A percentile compares a stretch with the other conserved stretches of the same genome.
Evolutionary conservation across 768 basidiomycete species (phyloP).

Genomic region (Calocybe indica): DNA sequence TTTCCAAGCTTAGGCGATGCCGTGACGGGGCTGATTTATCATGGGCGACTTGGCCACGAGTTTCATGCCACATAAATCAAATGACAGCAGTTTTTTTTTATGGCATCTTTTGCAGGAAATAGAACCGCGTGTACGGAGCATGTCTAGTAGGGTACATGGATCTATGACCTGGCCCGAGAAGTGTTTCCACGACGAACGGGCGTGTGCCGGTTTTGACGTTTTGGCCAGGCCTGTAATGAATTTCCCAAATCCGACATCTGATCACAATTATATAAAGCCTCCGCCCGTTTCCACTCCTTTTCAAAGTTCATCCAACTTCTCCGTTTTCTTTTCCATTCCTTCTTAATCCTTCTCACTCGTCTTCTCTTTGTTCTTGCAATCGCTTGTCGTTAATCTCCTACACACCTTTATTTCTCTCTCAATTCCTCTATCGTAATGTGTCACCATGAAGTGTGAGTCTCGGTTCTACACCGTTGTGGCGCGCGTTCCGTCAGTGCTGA

Average conservation of each 20-base stretch:
- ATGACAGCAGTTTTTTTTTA: too few relatives aligned
- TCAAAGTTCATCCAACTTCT: not conserved
- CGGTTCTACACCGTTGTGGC: not conserved
- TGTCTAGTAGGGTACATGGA: too few relatives aligned
- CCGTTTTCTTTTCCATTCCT: not conserved
- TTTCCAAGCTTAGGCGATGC: too few relatives aligned
- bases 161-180: too few relatives aligned
- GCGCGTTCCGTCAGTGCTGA: not conserved
- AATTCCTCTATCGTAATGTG: conserved; percentile 20
- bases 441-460: conserved; percentile 30
- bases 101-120: too few relatives aligned
- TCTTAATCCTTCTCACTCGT: not conserved
- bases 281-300: not conserved
- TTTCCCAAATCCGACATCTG: conserved; percentile 7
- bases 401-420: not conserved
- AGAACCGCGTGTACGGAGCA: too few relatives aligned
- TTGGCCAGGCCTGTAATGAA: conserved; percentile 10
- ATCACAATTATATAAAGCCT: conserved; percentile 13
- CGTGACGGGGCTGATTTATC: too few relatives aligned
- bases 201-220: conserved; percentile 8
- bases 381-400: not conserved
- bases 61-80: too few relatives aligned
- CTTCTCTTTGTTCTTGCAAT: not conserved
- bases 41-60: too few relatives aligned
- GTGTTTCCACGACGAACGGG: too few relatives aligned